Evolutionary conservation across 116 monocot species (phyloP).

Genomic region (Cymodocea nodosa): DNA sequence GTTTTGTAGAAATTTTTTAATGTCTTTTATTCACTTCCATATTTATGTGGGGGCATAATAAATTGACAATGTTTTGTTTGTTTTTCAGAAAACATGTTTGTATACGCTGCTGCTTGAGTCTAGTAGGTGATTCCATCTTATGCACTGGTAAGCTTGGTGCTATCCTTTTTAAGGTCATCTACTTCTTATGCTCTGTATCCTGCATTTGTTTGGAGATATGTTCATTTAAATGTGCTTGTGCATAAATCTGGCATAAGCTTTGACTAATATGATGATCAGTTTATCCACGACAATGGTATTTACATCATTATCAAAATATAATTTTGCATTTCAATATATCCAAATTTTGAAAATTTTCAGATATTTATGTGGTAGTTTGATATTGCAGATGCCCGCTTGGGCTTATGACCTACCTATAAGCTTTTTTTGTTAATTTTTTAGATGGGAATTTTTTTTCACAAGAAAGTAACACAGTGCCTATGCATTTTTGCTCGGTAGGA

Average conservation of each 20-base stretch:
- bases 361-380: too few relatives aligned
- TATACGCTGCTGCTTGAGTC: conserved; percentile 6
- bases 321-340: too few relatives aligned
- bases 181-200: neutral
- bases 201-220: neutral
- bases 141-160: neutral
- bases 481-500: too few relatives aligned
- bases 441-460: too few relatives aligned
- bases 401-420: too few relatives aligned
- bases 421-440: too few relatives aligned
- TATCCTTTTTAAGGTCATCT: neutral
- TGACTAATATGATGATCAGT: neutral
- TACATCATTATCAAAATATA: too few relatives aligned
- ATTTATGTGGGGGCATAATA: neutral
- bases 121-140: conserved; percentile 1
- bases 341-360: too few relatives aligned
- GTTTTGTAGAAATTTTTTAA: neutral
- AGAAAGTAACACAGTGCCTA: too few relatives aligned
- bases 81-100: conserved; percentile 7
- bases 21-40: neutral
- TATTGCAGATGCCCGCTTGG: too few relatives aligned
- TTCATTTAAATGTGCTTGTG: neutral
- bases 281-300: neutral
- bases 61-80: neutral
- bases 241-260: neutral